A percentile compares a stretch with the other conserved stretches of the same genome.
phyloP scores from a whole-genome alignment of 768 basidiomycete genomes.

The Mycena indigotica region DNA sequence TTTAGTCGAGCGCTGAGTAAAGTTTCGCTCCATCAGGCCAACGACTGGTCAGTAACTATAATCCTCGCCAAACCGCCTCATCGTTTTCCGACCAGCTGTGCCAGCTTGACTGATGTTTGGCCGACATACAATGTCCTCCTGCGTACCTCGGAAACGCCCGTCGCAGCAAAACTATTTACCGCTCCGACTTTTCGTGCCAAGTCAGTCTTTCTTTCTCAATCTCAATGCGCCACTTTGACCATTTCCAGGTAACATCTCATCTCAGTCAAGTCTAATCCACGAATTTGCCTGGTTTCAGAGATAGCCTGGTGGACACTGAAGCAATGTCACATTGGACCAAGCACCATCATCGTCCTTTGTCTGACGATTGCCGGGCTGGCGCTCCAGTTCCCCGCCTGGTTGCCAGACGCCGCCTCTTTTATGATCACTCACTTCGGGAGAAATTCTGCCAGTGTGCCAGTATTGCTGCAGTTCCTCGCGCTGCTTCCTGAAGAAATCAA shows the following conservation, averaged over 20 bases:
- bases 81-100: constrained; percentile 59
- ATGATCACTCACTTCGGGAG: constrained; percentile 86
- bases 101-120: constrained; percentile 97
- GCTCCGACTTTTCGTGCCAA: constrained; percentile 96
- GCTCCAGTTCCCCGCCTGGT: constrained; percentile 86
- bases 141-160: constrained; percentile 73
- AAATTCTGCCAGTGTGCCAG: constrained; percentile 80
- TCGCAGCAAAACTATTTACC: constrained; percentile 86
- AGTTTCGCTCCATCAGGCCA: constrained; percentile 79
- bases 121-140: constrained; percentile 90
- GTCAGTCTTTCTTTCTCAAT: constrained; percentile 48
- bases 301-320: constrained; percentile 82
- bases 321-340: constrained; percentile 72
- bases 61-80: constrained; percentile 75
- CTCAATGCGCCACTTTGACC: constrained; percentile 32
- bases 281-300: constrained; percentile 77
- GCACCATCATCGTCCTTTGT: constrained; percentile 82
- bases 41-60: constrained; percentile 94
- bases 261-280: constrained; percentile 79
- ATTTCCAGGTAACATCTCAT: constrained; percentile 96
- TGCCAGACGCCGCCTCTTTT: constrained; percentile 65
- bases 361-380: constrained; percentile 89
- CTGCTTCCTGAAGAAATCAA: constrained; percentile 88
- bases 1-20: constrained; percentile 85
- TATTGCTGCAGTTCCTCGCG: constrained; percentile 86